Percentiles rank a stretch among this genome's conserved stretches.
These are phyloP conservation scores for Ophiocordyceps polyrhachis-furcata DNA, from an alignment of 2,329 filamentous ascomycete genomes.

Conservation along the genomic window DNA sequence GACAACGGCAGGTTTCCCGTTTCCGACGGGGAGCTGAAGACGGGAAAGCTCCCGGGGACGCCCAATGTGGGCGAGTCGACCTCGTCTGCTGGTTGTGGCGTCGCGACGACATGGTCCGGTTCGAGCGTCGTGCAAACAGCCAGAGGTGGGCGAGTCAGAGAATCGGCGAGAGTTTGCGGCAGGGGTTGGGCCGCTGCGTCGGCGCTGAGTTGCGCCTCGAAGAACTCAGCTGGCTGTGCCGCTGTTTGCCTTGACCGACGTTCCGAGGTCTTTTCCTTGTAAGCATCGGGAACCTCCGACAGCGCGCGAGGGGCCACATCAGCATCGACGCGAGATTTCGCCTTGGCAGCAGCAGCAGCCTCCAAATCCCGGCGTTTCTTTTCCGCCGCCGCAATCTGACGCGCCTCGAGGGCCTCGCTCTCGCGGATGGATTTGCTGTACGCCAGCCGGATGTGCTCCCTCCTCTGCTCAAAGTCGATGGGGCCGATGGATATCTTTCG, in stretches of 20 bases:
- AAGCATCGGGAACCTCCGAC: background rate
- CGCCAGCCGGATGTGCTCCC: conserved; percentile 66
- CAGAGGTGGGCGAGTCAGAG: background rate
- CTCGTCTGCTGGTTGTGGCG: conserved; percentile 2
- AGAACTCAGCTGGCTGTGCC: background rate
- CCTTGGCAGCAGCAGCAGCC: conserved; percentile 22
- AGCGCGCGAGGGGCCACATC: conserved; percentile 1
- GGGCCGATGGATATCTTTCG: conserved; percentile 47
- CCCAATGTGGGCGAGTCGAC: conserved; percentile 47
- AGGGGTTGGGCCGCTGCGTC: background rate
- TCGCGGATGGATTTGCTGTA: conserved; percentile 72
- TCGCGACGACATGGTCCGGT: conserved; percentile 1
- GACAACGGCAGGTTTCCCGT: conserved; percentile 34
- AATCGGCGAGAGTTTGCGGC: background rate
- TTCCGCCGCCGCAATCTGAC: conserved; percentile 34
- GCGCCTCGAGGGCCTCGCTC: conserved; percentile 41
- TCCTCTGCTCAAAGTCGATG: conserved; percentile 68
- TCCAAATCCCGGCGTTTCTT: conserved; percentile 30
- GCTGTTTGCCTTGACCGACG: background rate
- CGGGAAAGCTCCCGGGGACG: conserved; percentile 43
- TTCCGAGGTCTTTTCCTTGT: background rate
- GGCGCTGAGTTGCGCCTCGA: background rate
- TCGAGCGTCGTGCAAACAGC: conserved; percentile 3
- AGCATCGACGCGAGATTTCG: conserved; percentile 14
- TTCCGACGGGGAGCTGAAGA: conserved; percentile 16